Conservation (phyloP, 371 early-diverging fungal genomes). For the Apophysomyces ossiformis region DNA sequence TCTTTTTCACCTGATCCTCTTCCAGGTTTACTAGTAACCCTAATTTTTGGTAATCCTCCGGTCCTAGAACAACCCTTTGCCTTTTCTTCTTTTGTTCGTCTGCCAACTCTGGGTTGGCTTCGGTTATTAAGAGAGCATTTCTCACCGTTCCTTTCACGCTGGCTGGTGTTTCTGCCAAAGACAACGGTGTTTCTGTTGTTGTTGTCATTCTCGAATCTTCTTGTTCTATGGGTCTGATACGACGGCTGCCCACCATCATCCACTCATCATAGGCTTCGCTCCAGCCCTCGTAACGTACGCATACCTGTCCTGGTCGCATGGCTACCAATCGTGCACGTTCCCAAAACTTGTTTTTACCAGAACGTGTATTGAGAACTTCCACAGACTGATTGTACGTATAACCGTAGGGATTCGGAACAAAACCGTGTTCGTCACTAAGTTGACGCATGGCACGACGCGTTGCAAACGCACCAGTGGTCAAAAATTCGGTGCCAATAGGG, state of each 20-base stretch:
- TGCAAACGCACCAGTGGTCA: slow-evolving; percentile 55
- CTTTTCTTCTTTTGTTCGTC: slow-evolving; percentile 41
- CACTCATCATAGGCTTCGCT: slow-evolving; percentile 63
- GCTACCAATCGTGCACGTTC: slow-evolving; percentile 53
- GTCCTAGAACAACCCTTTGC: slow-evolving; percentile 35
- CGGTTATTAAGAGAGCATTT: slow-evolving; percentile 25
- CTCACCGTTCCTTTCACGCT: neutral
- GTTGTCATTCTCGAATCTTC: neutral
- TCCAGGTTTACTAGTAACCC: slow-evolving; percentile 31
- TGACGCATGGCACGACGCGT: slow-evolving; percentile 50
- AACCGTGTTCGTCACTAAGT: slow-evolving; percentile 46
- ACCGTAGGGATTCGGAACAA: slow-evolving; percentile 52
- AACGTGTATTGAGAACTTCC: slow-evolving; percentile 41
- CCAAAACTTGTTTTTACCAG: slow-evolving; percentile 48
- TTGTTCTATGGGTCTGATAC: slow-evolving; percentile 32
- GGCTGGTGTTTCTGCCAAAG: neutral
- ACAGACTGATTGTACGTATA: slow-evolving; percentile 38
- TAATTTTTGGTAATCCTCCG: slow-evolving; percentile 41
- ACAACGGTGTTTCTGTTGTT: neutral
- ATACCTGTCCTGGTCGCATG: slow-evolving; percentile 53
- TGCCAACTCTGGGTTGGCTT: slow-evolving; percentile 43
- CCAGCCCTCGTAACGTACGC: slow-evolving; percentile 67
- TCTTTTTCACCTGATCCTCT: slow-evolving; percentile 15
- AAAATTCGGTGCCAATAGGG: slow-evolving; percentile 8
- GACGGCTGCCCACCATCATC: slow-evolving; percentile 63